These are phyloP conservation scores for Solanum hybrid DNA, from an alignment of 305 asterid species.

Conservation along the genomic window DNA sequence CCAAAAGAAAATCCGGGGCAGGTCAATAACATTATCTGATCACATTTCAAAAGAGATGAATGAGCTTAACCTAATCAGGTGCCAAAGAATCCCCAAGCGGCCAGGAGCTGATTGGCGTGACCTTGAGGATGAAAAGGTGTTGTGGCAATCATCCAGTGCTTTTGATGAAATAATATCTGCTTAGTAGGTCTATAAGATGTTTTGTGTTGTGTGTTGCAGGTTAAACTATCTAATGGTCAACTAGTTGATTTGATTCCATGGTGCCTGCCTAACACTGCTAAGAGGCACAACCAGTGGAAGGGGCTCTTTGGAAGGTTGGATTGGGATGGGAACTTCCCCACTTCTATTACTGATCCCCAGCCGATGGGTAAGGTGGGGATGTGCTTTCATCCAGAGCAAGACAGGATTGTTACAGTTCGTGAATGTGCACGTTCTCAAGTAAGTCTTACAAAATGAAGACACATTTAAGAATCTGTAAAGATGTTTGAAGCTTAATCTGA, in stretches of 20 bases:
- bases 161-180: background rate
- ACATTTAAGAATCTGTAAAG: background rate
- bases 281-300: conserved; percentile 59
- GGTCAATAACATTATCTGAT: conserved; percentile 23
- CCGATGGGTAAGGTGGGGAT: conserved; percentile 56
- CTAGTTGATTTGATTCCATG: conserved; percentile 47
- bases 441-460: conserved; percentile 9
- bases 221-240: conserved; percentile 35
- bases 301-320: conserved; percentile 48
- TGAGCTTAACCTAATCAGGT: conserved; percentile 40
- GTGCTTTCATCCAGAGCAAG: conserved; percentile 49
- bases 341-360: conserved; percentile 50
- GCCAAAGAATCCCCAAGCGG: conserved; percentile 37
- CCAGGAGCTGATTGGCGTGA: conserved; percentile 51
- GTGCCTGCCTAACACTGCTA: conserved; percentile 49
- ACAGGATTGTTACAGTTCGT: conserved; percentile 41
- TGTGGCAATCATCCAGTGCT: background rate
- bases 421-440: conserved; percentile 51
- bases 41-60: conserved; percentile 49
- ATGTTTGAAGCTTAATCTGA: background rate
- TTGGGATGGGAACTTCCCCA: conserved; percentile 51
- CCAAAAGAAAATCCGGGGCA: conserved; percentile 34
- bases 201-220: conserved; percentile 18
- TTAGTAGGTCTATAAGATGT: background rate
- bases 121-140: conserved; percentile 46